Base-by-base conservation (phyloP, 768 basidiomycete genomes). In the Russula sp. region DNA sequence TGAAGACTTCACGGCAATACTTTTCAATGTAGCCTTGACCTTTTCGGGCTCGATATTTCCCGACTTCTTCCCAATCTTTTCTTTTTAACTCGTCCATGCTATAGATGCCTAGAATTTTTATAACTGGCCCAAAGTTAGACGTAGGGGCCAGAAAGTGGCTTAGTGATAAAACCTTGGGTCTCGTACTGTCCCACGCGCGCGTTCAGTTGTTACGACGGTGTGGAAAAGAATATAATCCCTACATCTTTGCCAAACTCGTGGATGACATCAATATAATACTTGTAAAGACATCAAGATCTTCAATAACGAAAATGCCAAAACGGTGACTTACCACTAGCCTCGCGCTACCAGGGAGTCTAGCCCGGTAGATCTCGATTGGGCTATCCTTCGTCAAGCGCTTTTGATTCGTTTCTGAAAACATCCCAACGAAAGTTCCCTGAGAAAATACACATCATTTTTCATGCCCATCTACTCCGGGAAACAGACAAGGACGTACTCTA, bases 181-280 rank as follows among this genome's bases (percentile, higher is more conserved):
- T 61, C 59, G 32, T 57, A 22, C 64, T 65, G 28, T 52, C 26
- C 20, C 48, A 28, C 30, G 14, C 6, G 24, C 13, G 30, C 13
- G 18, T 1, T 65, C 16, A 65, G 50, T 30, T 46, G 9, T 36
- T 38, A 24, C 7, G 9, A 38, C 16, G 6, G 16, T 5, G 20
- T 24, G 5, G 4, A 10, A 16, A 32, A 36, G 16, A 22, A 61
- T 22, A 38, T 53, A 22, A 44, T 32, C 9, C 65, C 11, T 42
- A 66, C 65, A 18, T 66, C 44, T 54, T 38, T 64, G 18, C 61
- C 65, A 24, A 53, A 58, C 36, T 68, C 67, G 9, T 51, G 28
- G 28, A 60, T 50, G 26, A 62, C 34, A 34, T 68, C 67, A 20
- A 68, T 22, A 46, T 67, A 49, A 40, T 68, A 68, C 67, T 68